Conservation (phyloP, 345 rosid genomes). For the Dipteronia dyeriana region DNA sequence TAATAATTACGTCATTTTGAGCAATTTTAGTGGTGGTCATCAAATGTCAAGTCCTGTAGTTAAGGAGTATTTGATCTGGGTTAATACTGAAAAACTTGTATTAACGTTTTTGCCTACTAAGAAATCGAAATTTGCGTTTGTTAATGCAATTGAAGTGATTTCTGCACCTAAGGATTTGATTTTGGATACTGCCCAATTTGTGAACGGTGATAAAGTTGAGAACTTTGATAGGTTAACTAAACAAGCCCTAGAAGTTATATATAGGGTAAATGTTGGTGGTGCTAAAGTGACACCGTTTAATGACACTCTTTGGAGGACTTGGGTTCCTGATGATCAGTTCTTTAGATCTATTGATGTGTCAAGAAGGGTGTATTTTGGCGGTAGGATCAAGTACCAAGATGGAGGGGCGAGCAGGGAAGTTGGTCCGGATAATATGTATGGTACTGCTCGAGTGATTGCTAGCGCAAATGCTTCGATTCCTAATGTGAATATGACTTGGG, state of each 20-base stretch:
- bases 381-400: slow-evolving; percentile 56
- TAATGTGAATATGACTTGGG: slow-evolving; percentile 67
- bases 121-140: slow-evolving; percentile 57
- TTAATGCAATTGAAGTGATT: slow-evolving; percentile 84
- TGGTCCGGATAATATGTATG: slow-evolving; percentile 74
- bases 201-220: slow-evolving; percentile 41
- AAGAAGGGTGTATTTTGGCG: slow-evolving; percentile 44
- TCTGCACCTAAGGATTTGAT: slow-evolving; percentile 90
- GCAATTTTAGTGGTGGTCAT: slow-evolving; percentile 53
- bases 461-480: slow-evolving; percentile 53
- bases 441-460: slow-evolving; percentile 59
- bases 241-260: slow-evolving; percentile 58
- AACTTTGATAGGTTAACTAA: slow-evolving; percentile 49
- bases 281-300: slow-evolving; percentile 83
- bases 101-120: slow-evolving; percentile 56
- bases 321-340: slow-evolving; percentile 79
- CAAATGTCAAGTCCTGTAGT: slow-evolving; percentile 32
- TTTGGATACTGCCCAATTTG: slow-evolving; percentile 48
- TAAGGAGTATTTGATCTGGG: slow-evolving; percentile 67
- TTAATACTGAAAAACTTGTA: slow-evolving; percentile 47
- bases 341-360: slow-evolving; percentile 50
- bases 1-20: slow-evolving; percentile 63
- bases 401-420: slow-evolving; percentile 81
- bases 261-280: slow-evolving; percentile 84
- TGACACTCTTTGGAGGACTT: slow-evolving; percentile 87